phyloP scores from a whole-genome alignment of 352 stramenopile species.

The Pilasporangium apinafurcum region DNA sequence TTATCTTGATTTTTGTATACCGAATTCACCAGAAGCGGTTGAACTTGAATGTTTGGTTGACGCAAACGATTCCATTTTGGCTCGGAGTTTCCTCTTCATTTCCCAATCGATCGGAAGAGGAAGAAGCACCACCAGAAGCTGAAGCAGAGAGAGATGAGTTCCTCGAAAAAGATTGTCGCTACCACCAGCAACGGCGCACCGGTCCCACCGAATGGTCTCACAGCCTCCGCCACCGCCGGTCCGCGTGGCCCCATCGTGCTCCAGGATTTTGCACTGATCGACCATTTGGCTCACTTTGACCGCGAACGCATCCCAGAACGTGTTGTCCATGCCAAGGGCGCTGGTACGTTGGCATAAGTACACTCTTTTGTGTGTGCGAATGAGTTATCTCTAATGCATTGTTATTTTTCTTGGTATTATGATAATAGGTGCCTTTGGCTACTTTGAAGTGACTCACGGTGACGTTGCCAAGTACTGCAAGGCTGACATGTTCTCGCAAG shows the following conservation, averaged over 20 bases:
- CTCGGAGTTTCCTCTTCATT: no score
- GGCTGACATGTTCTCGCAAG: slow-evolving; percentile 69
- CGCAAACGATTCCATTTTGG: no score
- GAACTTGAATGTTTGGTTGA: no score
- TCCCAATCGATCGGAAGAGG: no score
- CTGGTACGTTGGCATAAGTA: slow-evolving; percentile 90
- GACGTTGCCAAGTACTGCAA: slow-evolving; percentile 50
- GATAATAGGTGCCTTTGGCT: slow-evolving; percentile 89
- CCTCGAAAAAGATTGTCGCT: no score
- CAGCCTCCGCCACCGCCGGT: slow-evolving; percentile 64
- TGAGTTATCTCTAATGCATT: no score
- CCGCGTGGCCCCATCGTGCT: slow-evolving; percentile 54
- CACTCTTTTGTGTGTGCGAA: no score
- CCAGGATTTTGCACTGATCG: slow-evolving; percentile 84
- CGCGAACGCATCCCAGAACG: slow-evolving; percentile 89
- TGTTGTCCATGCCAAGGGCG: slow-evolving; percentile 90
- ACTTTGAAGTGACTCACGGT: slow-evolving; percentile 84
- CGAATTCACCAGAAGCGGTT: no score
- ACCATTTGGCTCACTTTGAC: slow-evolving; percentile 89
- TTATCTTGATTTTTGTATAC: no score
- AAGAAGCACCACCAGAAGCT: no score
- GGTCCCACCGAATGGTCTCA: slow-evolving; percentile 54
- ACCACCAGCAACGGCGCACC: slow-evolving; percentile 59
- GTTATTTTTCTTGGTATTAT: no score
- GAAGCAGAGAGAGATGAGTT: no score